These are phyloP conservation scores for Begonia peltatifolia DNA, from an alignment of 306 rosid species.

Conservation along the genomic window DNA sequence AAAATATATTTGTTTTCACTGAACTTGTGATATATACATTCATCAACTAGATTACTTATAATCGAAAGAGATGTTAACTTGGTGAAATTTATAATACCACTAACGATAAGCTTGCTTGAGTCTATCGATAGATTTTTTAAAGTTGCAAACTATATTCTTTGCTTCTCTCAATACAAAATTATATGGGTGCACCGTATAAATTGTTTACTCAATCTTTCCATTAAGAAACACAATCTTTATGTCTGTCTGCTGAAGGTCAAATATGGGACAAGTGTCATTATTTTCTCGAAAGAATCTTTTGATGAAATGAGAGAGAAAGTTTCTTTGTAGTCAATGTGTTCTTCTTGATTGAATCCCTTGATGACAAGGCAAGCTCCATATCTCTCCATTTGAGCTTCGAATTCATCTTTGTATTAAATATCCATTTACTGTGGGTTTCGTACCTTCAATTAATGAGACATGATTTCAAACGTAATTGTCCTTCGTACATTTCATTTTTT, in stretches of 20 bases:
- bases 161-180: not conserved
- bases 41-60: not conserved
- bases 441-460: too few relatives aligned
- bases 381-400: too few relatives aligned
- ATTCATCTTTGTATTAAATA: too few relatives aligned
- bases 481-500: too few relatives aligned
- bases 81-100: not conserved
- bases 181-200: not conserved
- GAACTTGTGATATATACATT: not conserved
- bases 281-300: not conserved
- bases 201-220: not conserved
- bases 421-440: too few relatives aligned
- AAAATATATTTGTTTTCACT: not conserved
- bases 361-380: too few relatives aligned
- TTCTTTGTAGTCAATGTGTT: too few relatives aligned
- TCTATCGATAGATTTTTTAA: not conserved
- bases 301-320: not conserved
- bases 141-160: not conserved
- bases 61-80: not conserved
- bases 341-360: too few relatives aligned
- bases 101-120: not conserved
- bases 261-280: not conserved
- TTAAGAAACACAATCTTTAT: not conserved
- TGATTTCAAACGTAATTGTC: too few relatives aligned
- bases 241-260: not conserved